These are phyloP conservation scores for Dendryphion nanum DNA, from an alignment of 2,329 filamentous ascomycete species.

Conservation along the genomic window DNA sequence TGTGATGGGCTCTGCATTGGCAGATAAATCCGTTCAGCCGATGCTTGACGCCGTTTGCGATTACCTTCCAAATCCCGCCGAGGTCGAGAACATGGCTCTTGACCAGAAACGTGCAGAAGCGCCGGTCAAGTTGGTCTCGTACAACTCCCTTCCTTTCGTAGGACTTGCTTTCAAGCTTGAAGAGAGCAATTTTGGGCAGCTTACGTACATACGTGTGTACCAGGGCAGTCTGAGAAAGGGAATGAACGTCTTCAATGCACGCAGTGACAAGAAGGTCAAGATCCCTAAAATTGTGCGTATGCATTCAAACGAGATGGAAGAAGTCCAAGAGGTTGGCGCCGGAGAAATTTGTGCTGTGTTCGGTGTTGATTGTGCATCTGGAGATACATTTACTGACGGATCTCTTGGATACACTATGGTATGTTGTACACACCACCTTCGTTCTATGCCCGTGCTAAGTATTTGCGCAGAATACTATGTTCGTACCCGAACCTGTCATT, in stretches of 20 bases:
- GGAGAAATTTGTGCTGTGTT: constrained; percentile 99
- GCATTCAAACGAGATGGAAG: constrained; percentile 99
- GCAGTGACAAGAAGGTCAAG: constrained; percentile 93
- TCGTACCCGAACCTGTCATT: constrained; percentile 96
- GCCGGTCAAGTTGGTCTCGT: constrained; percentile 82
- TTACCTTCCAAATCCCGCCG: constrained; percentile 86
- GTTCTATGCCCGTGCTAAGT: not conserved
- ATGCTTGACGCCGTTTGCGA: constrained; percentile 97
- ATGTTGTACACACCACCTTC: constrained; percentile 15
- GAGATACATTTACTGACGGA: constrained; percentile 97
- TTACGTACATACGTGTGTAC: constrained; percentile 98
- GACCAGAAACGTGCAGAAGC: constrained; percentile 78
- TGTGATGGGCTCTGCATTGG: constrained; percentile 92
- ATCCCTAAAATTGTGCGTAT: constrained; percentile 97
- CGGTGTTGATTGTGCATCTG: constrained; percentile 94
- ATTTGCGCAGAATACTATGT: constrained; percentile 71
- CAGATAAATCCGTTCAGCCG: constrained; percentile 91
- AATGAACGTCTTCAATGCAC: constrained; percentile 87
- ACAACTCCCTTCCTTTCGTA: constrained; percentile 91
- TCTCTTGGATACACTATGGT: constrained; percentile 86
- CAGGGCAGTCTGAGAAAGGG: constrained; percentile 89
- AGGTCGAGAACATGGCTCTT: constrained; percentile 86
- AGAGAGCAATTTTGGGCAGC: constrained; percentile 96
- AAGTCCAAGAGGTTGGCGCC: constrained; percentile 86
- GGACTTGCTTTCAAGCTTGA: constrained; percentile 98